A percentile compares a stretch with the other conserved stretches of the same genome.
Conservation (phyloP, 306 rosid genomes). For the Glycine latifolia region DNA sequence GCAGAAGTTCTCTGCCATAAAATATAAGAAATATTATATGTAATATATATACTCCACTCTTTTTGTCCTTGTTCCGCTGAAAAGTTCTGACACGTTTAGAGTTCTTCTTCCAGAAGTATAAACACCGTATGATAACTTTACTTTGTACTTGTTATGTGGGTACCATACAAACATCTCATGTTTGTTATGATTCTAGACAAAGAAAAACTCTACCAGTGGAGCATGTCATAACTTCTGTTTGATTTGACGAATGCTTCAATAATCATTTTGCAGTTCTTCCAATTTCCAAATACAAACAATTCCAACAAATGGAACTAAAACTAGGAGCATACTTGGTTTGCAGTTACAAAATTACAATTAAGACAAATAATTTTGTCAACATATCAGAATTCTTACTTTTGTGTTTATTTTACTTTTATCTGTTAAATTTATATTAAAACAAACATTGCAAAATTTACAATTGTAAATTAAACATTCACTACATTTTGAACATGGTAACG, state of each 20-base stretch:
- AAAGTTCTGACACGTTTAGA: conserved; percentile 3
- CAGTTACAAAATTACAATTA: too few relatives aligned
- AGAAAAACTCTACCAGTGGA: conserved; percentile 1
- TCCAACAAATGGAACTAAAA: background rate
- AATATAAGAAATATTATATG: background rate
- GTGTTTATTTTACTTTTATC: too few relatives aligned
- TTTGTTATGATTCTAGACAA: conserved; percentile 9
- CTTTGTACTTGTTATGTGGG: conserved; percentile 22
- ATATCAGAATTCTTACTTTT: too few relatives aligned
- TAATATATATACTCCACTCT: background rate
- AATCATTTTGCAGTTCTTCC: conserved; percentile 10
- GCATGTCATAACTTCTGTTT: conserved; percentile 30
- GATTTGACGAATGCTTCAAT: background rate
- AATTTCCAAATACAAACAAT: conserved; percentile 17
- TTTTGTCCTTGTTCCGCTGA: background rate
- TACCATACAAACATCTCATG: conserved; percentile 1
- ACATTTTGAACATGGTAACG: background rate
- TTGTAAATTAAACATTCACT: too few relatives aligned
- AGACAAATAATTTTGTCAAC: too few relatives aligned
- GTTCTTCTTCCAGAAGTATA: conserved; percentile 23
- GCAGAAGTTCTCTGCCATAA: conserved; percentile 31
- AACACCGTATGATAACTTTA: conserved; percentile 2
- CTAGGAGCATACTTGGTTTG: too few relatives aligned
- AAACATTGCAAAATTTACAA: too few relatives aligned
- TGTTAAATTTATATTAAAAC: too few relatives aligned